A percentile compares a stretch with the other conserved stretches of the same genome.
Evolutionary conservation across 805 yeast genomes (phyloP).

Genomic region (Barnettozyma pratensis): DNA sequence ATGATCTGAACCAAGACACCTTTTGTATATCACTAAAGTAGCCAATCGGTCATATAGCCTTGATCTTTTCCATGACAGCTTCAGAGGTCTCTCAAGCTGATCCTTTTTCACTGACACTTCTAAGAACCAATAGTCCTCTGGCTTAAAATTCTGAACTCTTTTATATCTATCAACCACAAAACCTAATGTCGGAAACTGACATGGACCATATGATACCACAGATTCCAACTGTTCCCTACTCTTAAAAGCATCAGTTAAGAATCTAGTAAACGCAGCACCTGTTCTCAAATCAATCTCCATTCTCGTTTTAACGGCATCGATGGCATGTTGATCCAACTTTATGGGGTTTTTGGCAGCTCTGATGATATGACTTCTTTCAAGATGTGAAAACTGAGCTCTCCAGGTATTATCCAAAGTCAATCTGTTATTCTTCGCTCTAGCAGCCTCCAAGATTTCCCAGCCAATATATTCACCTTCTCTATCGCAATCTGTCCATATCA

Average conservation of each 20-base stretch:
- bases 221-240: constrained; percentile 4
- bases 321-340: constrained; percentile 57
- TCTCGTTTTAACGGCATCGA: constrained; percentile 81
- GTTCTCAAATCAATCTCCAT: constrained; percentile 84
- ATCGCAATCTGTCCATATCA: constrained; percentile 99
- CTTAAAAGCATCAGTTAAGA: constrained; percentile 54
- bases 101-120: constrained; percentile 43
- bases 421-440: constrained; percentile 40
- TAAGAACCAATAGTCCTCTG: constrained; percentile 80
- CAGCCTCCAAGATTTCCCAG: constrained; percentile 71
- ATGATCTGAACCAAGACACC: constrained; percentile 46
- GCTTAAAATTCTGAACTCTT: constrained; percentile 61
- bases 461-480: constrained; percentile 95
- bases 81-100: constrained; percentile 24
- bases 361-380: constrained; percentile 69
- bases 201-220: constrained; percentile 75
- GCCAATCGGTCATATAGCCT: constrained; percentile 69
- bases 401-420: constrained; percentile 46
- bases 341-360: constrained; percentile 70
- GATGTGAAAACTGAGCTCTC: constrained; percentile 84
- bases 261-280: constrained; percentile 84
- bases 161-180: constrained; percentile 90
- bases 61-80: constrained; percentile 68
- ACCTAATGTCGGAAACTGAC: constrained; percentile 96
- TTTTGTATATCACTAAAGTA: constrained; percentile 60